phyloP scores from a whole-genome alignment of 2,329 filamentous ascomycete genomes.

The Chrysoporthe cubensis region DNA sequence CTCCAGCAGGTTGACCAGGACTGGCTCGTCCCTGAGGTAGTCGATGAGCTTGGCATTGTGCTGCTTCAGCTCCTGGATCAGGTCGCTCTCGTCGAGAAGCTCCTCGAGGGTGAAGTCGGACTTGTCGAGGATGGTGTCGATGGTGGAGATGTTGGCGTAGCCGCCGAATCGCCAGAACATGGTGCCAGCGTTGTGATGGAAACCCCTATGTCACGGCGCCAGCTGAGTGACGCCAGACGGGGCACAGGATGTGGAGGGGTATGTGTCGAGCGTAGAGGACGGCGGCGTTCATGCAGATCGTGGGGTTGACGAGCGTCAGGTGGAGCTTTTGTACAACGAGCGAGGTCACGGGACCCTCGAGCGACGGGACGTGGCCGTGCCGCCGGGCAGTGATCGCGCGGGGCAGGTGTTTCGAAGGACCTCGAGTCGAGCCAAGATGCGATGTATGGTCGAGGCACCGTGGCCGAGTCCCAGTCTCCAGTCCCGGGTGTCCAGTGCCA shows the following conservation, averaged over 20 bases:
- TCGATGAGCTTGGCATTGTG: slow-evolving; percentile 98
- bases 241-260: slow-evolving; percentile 11
- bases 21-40: slow-evolving; percentile 85
- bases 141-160: slow-evolving; percentile 95
- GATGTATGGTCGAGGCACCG: neutral
- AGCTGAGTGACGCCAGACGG: slow-evolving; percentile 27
- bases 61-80: slow-evolving; percentile 97
- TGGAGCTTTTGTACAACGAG: neutral
- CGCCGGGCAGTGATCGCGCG: neutral
- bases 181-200: slow-evolving; percentile 50
- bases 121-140: slow-evolving; percentile 96
- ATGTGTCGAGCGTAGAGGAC: slow-evolving; percentile 9
- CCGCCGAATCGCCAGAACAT: slow-evolving; percentile 99
- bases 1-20: slow-evolving; percentile 83
- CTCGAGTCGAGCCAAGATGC: neutral
- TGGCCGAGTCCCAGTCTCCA: neutral
- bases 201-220: slow-evolving; percentile 36
- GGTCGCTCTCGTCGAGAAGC: slow-evolving; percentile 90
- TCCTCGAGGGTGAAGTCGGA: slow-evolving; percentile 95
- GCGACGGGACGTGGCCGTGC: neutral
- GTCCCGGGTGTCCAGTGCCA: neutral
- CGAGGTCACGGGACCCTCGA: neutral
- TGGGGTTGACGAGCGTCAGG: slow-evolving; percentile 7
- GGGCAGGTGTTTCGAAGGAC: neutral
- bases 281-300: slow-evolving; percentile 26